Evolutionary conservation across 345 rosid species (phyloP).

Genomic region (Pseudoturritis turrita): DNA sequence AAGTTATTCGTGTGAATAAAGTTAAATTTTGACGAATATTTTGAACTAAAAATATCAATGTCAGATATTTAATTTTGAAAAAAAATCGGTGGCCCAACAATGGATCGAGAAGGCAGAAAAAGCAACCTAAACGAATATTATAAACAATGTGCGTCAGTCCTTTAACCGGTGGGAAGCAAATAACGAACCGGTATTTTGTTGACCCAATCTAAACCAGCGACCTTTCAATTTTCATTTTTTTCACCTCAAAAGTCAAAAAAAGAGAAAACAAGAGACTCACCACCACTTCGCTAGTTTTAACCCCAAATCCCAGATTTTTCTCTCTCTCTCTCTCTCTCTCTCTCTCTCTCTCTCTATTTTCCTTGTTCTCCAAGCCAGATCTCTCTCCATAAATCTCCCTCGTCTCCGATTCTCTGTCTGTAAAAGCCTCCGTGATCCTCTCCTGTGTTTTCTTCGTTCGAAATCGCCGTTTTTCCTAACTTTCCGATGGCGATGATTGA

Average conservation of each 20-base stretch:
- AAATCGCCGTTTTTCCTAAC: neutral
- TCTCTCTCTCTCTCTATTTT: slow-evolving; percentile 3
- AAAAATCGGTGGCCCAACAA: neutral
- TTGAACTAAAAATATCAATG: neutral
- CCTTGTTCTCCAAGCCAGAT: slow-evolving; percentile 36
- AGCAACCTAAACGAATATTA: neutral
- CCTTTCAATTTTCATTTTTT: neutral
- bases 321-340: neutral
- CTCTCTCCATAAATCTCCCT: slow-evolving; percentile 24
- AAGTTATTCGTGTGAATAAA: neutral
- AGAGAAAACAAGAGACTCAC: neutral
- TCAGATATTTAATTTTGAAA: neutral
- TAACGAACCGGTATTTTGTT: slow-evolving; percentile 4
- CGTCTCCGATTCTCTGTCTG: neutral
- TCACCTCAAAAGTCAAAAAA: slow-evolving; percentile 3
- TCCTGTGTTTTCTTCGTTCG: neutral
- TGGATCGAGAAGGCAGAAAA: slow-evolving; percentile 16
- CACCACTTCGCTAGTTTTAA: neutral
- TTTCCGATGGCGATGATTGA: slow-evolving; percentile 32
- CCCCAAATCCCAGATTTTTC: slow-evolving; percentile 10
- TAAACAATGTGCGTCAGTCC: slow-evolving; percentile 11
- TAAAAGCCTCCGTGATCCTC: neutral
- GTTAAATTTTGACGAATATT: neutral
- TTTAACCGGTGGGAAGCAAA: slow-evolving; percentile 18
- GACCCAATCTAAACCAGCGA: slow-evolving; percentile 25